phyloP scores from a whole-genome alignment of 441 rosid species.

The Iberis amara region DNA sequence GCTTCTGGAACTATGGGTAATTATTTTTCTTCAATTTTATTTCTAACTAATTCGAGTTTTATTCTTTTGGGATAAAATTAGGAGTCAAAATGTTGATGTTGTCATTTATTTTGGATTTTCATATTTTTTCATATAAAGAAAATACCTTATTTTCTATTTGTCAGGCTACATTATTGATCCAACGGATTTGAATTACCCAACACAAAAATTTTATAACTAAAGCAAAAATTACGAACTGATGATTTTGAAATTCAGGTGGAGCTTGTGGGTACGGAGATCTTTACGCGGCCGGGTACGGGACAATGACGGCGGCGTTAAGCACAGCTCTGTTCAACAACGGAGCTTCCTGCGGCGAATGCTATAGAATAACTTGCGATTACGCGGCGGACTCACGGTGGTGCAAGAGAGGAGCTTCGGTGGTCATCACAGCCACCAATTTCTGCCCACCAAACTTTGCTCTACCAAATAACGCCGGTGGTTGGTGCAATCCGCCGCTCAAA shows the following conservation, averaged over 20 bases:
- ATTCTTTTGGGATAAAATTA: no score
- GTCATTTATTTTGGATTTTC: no score
- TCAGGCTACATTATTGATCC: no score
- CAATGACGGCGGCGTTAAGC: conserved; percentile 61
- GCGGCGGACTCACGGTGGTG: conserved; percentile 56
- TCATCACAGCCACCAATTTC: conserved; percentile 62
- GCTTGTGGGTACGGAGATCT: conserved; percentile 73
- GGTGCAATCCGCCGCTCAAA: conserved; percentile 76
- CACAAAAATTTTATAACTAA: no score
- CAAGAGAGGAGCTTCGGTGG: conserved; percentile 45
- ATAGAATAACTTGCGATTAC: conserved; percentile 51
- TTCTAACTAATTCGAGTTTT: neutral
- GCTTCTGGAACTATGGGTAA: conserved; percentile 98
- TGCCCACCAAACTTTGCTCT: conserved; percentile 65
- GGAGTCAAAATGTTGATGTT: no score
- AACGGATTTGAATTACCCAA: no score
- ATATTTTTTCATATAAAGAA: no score
- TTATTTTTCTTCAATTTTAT: no score
- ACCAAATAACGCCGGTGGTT: conserved; percentile 56
- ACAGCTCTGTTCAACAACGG: conserved; percentile 65
- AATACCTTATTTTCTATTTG: no score
- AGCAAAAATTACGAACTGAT: neutral
- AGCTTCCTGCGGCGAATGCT: conserved; percentile 69
- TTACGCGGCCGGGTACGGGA: conserved; percentile 57
- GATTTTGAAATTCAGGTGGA: conserved; percentile 40